Base-by-base conservation (phyloP, 371 early-diverging fungal genomes). In the Synchytrium microbalum region DNA sequence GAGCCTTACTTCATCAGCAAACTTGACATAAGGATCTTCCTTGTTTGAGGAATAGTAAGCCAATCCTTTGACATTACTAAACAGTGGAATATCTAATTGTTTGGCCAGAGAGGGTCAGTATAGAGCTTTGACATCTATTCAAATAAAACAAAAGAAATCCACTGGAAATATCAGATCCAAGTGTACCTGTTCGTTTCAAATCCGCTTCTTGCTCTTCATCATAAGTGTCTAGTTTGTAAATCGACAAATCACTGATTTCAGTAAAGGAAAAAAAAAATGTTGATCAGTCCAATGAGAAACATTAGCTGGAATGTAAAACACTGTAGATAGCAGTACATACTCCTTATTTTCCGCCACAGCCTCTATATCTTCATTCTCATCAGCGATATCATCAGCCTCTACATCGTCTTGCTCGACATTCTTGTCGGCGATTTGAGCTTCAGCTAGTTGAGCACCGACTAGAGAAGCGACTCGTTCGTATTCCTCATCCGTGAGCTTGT, bases 401-500 rank as follows among this genome's bases (percentile, higher is more conserved):
- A 29, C 52, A n/a, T 23, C 63, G 13, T 31, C 68, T 19, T 59
- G 61, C 38, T 54, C 67, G 14, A 62, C 72, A 26, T 69, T 68
- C 26, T 63, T 75, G 68, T 80, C 66, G 30, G 86, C 87, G 16
- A 74, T 79, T 51, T 79, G 77, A 61, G 88, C 72, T 28, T 86
- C 90, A 10, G 86, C 84, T 32, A 92, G 65, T 63, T 92, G 85
- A 25, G 79, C 79, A 27, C 82, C 79, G 2, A 92, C 88, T 46
- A 87, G 69, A 14, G 80, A 72, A 59, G 83, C 79, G 59, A 97
- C 88, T 61, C 88, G 78, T 56, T 87, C 80, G 67, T 80, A 92
- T 74, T 96, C 96, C 52, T 87, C 88, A 59, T 94, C 94, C 61
- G 87, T 86, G 58, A 95, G 72, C 62, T 87, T 82, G 69, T 86